Evolutionary conservation across 164 flowering plant genomes (phyloP).

Genomic region (Vitis rotundifolia): DNA sequence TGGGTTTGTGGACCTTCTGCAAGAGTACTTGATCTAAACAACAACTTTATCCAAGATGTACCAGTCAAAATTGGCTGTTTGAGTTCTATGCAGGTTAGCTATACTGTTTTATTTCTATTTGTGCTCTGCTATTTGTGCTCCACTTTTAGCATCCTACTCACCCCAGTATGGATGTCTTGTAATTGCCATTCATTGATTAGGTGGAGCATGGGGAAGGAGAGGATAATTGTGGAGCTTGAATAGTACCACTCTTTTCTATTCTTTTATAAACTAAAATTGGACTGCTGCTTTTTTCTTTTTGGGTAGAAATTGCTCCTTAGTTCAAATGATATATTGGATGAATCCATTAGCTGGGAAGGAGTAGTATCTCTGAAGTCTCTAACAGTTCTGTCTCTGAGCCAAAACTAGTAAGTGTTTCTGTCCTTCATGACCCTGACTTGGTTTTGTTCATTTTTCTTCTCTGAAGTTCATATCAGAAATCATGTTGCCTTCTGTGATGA

Average conservation of each 20-base stretch:
- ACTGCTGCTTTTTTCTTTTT: too few relatives aligned
- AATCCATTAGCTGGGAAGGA: constrained; percentile 71
- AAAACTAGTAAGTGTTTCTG: constrained; percentile 61
- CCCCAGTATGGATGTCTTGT: too few relatives aligned
- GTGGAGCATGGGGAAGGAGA: too few relatives aligned
- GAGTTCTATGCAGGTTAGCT: constrained; percentile 50
- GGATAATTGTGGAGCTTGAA: too few relatives aligned
- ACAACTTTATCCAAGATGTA: constrained; percentile 51
- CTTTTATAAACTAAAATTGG: too few relatives aligned
- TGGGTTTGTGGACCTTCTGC: constrained; percentile 72
- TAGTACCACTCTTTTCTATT: too few relatives aligned
- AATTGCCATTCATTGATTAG: too few relatives aligned
- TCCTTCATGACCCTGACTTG: neutral
- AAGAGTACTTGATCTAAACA: constrained; percentile 67
- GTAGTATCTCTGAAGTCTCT: constrained; percentile 55
- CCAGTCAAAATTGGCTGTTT: constrained; percentile 55
- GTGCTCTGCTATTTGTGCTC: neutral
- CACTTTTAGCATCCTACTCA: too few relatives aligned
- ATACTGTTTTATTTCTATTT: neutral
- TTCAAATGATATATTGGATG: constrained; percentile 59
- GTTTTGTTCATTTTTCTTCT: too few relatives aligned
- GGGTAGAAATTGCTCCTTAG: constrained; percentile 66
- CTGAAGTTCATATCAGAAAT: too few relatives aligned
- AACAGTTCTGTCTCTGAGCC: constrained; percentile 46
- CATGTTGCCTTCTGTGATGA: too few relatives aligned